These are phyloP conservation scores for Fomitopsis schrenkii DNA, from an alignment of 1,284 basidiomycete genomes.

Conservation along the genomic window DNA sequence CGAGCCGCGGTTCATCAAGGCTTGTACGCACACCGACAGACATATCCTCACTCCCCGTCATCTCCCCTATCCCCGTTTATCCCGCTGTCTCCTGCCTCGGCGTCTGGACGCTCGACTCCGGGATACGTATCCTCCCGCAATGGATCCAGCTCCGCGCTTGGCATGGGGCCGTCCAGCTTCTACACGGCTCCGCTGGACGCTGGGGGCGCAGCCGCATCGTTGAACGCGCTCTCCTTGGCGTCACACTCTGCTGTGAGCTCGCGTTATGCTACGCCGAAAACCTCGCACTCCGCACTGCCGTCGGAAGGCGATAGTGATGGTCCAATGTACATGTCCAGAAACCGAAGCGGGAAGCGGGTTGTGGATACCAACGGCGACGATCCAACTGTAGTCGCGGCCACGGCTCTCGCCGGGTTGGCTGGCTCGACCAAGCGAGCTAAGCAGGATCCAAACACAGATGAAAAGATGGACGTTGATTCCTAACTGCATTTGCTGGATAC, in stretches of 20 bases:
- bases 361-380: conserved; percentile 15
- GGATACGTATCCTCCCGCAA: conserved; percentile 15
- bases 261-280: conserved; percentile 23
- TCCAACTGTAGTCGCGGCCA: conserved; percentile 17
- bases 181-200: conserved; percentile 14
- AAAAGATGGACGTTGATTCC: conserved; percentile 19
- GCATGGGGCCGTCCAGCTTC: conserved; percentile 8
- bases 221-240: conserved; percentile 24
- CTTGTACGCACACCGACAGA: conserved; percentile 8
- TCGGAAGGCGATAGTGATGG: conserved; percentile 17
- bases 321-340: not conserved
- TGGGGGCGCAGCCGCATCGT: conserved; percentile 13
- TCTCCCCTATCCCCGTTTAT: conserved; percentile 20
- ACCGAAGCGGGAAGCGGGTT: conserved; percentile 14
- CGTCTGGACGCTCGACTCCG: conserved; percentile 20
- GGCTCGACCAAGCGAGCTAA: conserved; percentile 18
- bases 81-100: conserved; percentile 13
- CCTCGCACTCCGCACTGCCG: conserved; percentile 14
- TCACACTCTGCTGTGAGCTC: conserved; percentile 14
- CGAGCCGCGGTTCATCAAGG: not conserved
- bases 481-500: not conserved
- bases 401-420: conserved; percentile 20
- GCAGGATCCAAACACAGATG: conserved; percentile 15
- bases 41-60: conserved; percentile 17
- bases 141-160: conserved; percentile 14